Evolutionary conservation across 352 stramenopile species (phyloP).

Genomic region (Globisporangium acanthophoron): DNA sequence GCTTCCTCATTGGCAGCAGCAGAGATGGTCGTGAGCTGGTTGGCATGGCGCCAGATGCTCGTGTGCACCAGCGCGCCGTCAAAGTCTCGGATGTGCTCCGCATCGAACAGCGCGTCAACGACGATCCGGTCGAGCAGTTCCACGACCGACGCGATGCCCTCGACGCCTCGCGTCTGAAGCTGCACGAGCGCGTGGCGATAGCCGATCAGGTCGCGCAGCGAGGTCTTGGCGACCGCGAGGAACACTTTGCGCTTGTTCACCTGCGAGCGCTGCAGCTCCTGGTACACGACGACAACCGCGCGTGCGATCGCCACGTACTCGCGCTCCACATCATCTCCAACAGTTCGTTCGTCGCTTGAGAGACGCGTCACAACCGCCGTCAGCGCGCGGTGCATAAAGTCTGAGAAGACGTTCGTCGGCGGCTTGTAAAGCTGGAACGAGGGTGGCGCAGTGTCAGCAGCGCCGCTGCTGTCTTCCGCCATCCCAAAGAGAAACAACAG

Average conservation of each 20-base stretch:
- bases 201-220: conserved; percentile 44
- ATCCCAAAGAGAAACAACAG: conserved; percentile 69
- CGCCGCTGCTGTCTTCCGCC: conserved; percentile 1
- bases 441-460: conserved; percentile 12
- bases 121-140: conserved; percentile 52
- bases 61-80: conserved; percentile 52
- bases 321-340: neutral
- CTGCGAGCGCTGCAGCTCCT: conserved; percentile 77
- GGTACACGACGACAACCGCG: conserved; percentile 58
- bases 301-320: conserved; percentile 40
- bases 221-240: conserved; percentile 74
- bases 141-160: conserved; percentile 12
- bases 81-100: conserved; percentile 70
- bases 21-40: neutral
- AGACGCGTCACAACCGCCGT: conserved; percentile 18
- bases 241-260: conserved; percentile 90
- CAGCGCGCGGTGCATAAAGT: conserved; percentile 60
- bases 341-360: neutral
- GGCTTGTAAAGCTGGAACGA: conserved; percentile 78
- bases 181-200: conserved; percentile 44
- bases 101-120: conserved; percentile 71
- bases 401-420: conserved; percentile 68
- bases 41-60: conserved; percentile 19
- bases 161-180: conserved; percentile 14
- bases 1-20: neutral